Percentiles rank a stretch among this genome's conserved stretches.
phyloP scores from a whole-genome alignment of 2,329 filamentous ascomycete species.

The Rhinocladiella mackenziei region DNA sequence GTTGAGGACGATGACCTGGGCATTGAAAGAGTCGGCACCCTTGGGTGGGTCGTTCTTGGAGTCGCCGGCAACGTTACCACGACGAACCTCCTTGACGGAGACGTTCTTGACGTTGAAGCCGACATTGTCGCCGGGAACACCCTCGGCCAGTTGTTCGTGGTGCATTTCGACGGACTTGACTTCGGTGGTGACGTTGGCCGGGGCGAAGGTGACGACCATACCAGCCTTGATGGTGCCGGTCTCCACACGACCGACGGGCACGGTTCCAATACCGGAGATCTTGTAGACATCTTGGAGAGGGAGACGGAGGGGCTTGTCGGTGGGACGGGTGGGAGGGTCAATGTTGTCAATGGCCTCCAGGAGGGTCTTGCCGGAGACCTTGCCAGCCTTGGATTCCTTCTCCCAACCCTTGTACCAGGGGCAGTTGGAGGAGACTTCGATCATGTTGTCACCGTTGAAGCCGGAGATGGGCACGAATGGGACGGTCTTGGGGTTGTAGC shows the following conservation, averaged over 20 bases:
- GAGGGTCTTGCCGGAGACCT: slow-evolving; percentile 91
- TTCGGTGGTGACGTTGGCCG: slow-evolving; percentile 99
- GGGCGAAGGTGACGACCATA: slow-evolving; percentile 92
- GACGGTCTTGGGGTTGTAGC: slow-evolving; percentile 99
- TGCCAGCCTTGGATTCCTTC: slow-evolving; percentile 91
- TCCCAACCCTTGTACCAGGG: slow-evolving; percentile 99
- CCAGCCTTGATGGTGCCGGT: slow-evolving; percentile 88
- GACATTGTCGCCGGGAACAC: slow-evolving; percentile 99
- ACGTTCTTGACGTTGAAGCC: slow-evolving; percentile 99
- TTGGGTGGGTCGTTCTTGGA: slow-evolving; percentile 98
- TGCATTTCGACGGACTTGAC: slow-evolving; percentile 99
- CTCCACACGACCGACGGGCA: slow-evolving; percentile 99
- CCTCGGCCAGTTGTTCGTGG: slow-evolving; percentile 96
- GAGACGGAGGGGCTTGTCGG: slow-evolving; percentile 99
- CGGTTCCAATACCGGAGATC: slow-evolving; percentile 99
- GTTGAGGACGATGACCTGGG: slow-evolving; percentile 99
- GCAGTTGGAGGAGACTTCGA: slow-evolving; percentile 82
- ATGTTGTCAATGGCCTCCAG: slow-evolving; percentile 98
- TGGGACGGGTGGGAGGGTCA: slow-evolving; percentile 84
- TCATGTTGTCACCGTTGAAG: slow-evolving; percentile 99
- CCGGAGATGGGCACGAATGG: slow-evolving; percentile 99
- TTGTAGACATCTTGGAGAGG: slow-evolving; percentile 99
- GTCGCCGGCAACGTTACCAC: slow-evolving; percentile 99
- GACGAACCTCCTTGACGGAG: slow-evolving; percentile 99
- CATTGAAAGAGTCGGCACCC: slow-evolving; percentile 91